Conservation (phyloP, 768 basidiomycete genomes). For the Leccinum pellstonianum region DNA sequence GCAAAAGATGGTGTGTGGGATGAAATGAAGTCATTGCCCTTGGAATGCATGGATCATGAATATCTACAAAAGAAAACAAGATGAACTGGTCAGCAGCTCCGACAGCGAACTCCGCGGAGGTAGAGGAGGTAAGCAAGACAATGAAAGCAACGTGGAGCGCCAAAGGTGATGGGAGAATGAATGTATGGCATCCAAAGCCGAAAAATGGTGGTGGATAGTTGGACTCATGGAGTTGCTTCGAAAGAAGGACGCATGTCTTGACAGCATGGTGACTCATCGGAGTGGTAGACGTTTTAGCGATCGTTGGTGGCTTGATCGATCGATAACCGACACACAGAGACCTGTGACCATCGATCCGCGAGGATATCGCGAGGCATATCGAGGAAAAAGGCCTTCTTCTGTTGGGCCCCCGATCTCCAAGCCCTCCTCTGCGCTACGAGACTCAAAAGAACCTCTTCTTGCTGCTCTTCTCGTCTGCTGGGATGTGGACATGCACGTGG, state of each 20-base stretch:
- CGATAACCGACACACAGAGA: neutral
- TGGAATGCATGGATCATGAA: neutral
- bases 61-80: slow-evolving; percentile 11
- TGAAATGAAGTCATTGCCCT: neutral
- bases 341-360: slow-evolving; percentile 12
- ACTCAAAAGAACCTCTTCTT: slow-evolving; percentile 73
- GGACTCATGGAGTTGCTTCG: neutral
- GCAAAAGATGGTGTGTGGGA: slow-evolving; percentile 13
- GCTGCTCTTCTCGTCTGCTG: slow-evolving; percentile 66
- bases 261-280: slow-evolving; percentile 1
- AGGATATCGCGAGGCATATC: slow-evolving; percentile 13
- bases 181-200: neutral
- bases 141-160: neutral
- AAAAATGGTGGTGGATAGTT: neutral
- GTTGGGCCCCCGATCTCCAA: neutral
- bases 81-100: neutral
- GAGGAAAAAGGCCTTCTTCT: slow-evolving; percentile 2
- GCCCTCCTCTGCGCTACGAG: neutral
- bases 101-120: neutral
- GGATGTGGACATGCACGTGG: slow-evolving; percentile 75
- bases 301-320: slow-evolving; percentile 15
- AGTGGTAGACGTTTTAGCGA: neutral
- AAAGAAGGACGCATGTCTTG: neutral
- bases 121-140: neutral
- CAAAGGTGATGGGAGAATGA: neutral